phyloP scores from a whole-genome alignment of 805 yeast genomes.

The Hanseniaspora meyeri region DNA sequence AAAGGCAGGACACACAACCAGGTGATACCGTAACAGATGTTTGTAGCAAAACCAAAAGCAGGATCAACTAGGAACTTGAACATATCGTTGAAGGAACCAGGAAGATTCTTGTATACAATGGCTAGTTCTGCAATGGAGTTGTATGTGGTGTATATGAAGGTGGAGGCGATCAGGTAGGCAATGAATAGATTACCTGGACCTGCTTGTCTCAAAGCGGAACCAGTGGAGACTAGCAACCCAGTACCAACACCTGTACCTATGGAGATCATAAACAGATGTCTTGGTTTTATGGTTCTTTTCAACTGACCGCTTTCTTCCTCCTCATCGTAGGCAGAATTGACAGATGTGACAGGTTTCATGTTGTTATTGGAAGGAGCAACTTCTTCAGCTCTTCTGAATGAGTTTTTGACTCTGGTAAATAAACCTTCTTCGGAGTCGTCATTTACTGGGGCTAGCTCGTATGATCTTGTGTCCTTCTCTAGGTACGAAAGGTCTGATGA shows the following conservation, averaged over 20 bases:
- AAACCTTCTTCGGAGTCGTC: background rate
- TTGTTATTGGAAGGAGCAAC: slow-evolving; percentile 14
- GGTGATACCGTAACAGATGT: slow-evolving; percentile 59
- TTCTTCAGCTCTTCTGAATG: slow-evolving; percentile 30
- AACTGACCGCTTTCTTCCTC: slow-evolving; percentile 33
- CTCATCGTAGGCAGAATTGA: slow-evolving; percentile 27
- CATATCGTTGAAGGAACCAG: slow-evolving; percentile 49
- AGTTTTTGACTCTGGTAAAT: slow-evolving; percentile 18
- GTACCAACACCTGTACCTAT: slow-evolving; percentile 67
- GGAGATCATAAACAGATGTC: slow-evolving; percentile 65
- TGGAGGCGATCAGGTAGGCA: slow-evolving; percentile 48
- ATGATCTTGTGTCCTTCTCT: background rate
- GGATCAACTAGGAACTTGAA: slow-evolving; percentile 53
- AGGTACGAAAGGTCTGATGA: background rate
- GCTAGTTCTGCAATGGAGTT: slow-evolving; percentile 57
- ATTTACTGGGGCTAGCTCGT: background rate
- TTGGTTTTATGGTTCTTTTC: slow-evolving; percentile 26
- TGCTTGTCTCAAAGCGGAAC: slow-evolving; percentile 42
- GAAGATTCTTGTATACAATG: slow-evolving; percentile 46
- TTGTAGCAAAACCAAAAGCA: slow-evolving; percentile 59
- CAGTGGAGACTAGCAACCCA: slow-evolving; percentile 61
- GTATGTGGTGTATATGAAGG: slow-evolving; percentile 49
- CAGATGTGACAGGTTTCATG: slow-evolving; percentile 30
- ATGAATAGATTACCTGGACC: slow-evolving; percentile 55
- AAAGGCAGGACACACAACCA: slow-evolving; percentile 54